These are phyloP conservation scores for Cystobasidium onofrii DNA, from an alignment of 768 basidiomycete species.

Conservation along the genomic window DNA sequence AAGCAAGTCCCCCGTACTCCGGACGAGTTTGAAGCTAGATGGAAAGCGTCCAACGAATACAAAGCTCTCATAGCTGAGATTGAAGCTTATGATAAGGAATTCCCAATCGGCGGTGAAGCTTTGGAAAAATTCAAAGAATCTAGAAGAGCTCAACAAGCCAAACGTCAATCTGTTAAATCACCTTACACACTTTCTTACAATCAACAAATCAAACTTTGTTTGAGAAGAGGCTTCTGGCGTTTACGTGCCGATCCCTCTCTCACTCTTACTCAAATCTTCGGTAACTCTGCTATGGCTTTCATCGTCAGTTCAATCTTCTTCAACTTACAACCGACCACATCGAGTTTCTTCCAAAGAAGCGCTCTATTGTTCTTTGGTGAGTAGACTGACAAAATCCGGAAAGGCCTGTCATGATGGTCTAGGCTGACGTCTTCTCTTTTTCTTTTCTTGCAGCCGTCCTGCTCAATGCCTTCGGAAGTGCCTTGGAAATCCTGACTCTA, in stretches of 20 bases:
- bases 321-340: constrained; percentile 53
- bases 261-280: constrained; percentile 32
- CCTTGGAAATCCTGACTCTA: constrained; percentile 44
- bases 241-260: constrained; percentile 48
- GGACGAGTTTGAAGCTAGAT: constrained; percentile 49
- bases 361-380: constrained; percentile 66
- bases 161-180: constrained; percentile 46
- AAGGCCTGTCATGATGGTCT: constrained; percentile 22
- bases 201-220: constrained; percentile 51
- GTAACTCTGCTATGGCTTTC: constrained; percentile 47
- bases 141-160: constrained; percentile 46
- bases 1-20: constrained; percentile 49
- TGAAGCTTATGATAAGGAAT: constrained; percentile 44
- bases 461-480: constrained; percentile 50
- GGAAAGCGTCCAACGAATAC: constrained; percentile 47
- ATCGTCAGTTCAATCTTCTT: constrained; percentile 62
- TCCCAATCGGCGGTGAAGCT: constrained; percentile 43
- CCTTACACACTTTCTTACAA: constrained; percentile 51
- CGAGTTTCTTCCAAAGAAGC: constrained; percentile 65
- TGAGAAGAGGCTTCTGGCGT: constrained; percentile 51
- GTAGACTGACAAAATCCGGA: constrained; percentile 30
- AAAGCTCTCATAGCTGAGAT: constrained; percentile 43
- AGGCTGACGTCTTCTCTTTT: background rate
- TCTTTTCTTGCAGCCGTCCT: constrained; percentile 52
- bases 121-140: constrained; percentile 46